Base-by-base conservation (phyloP, 768 basidiomycete genomes). In the Megacollybia marginata region DNA sequence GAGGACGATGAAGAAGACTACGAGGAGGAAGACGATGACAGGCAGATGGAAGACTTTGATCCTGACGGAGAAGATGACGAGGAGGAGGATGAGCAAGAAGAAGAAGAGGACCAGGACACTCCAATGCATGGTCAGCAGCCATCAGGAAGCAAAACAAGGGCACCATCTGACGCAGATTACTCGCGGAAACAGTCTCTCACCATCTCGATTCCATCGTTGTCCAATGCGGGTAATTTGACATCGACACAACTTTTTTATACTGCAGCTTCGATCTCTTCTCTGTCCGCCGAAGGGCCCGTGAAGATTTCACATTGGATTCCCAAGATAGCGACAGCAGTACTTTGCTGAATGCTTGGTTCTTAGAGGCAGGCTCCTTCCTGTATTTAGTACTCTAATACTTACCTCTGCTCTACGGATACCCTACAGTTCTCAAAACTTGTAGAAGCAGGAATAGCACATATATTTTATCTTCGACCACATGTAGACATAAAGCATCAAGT, bases 21-120 rank as follows among this genome's bases (percentile, higher is more conserved):
- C 19, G 82, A 83, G 33, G 75, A 75, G 8, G 74, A 71, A 2
- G 66, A 62, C 19, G 72, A 74, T 52, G 88, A 88, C 62, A 75
- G 83, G 54, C 83, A 78, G 36, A 88, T 89, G 88, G 88, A 90
- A 62, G 87, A 90, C 61, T 91, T 91, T 67, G 88, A 90, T 69
- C 81, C 82, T 48, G 15, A 43, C 31, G 71, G 69, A 19, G 73
- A 70, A 11, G 71, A 71, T 33, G 73, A 73, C 4, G 76, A 77
- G 2, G 74, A 75, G 2, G 78, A 77, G 11, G 75, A 75, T n/a
- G 75, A 75, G 34, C 75, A 75, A 52, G 74, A 77, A 40, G 75
- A 76, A 50, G 76, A 75, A 52, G 74, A 72, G 42, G 74, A 71
- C n/a, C 47, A 31, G 4, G 33, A 20, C 36, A 38, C 32, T 11